phyloP scores from a whole-genome alignment of 768 basidiomycete genomes.

The Lentinus brumalis region DNA sequence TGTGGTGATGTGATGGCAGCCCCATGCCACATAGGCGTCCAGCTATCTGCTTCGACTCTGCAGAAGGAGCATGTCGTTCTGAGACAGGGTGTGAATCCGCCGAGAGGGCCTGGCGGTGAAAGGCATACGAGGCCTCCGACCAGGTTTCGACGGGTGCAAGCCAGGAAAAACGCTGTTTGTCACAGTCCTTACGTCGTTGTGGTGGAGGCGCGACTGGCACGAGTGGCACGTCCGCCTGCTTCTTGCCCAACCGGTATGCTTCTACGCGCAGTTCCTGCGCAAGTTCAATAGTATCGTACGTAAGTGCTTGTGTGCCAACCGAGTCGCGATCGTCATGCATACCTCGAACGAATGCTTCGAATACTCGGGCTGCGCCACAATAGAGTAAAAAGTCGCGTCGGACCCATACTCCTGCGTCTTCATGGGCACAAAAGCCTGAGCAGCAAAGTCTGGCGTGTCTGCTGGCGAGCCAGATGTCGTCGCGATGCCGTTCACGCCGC shows the following conservation, averaged over 20 bases:
- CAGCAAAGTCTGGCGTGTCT: background rate
- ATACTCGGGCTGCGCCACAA: conserved; percentile 20
- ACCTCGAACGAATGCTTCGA: conserved; percentile 31
- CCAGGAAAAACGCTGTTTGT: no score
- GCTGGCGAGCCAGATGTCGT: background rate
- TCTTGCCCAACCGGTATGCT: conserved; percentile 19
- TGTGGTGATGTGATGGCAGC: no score
- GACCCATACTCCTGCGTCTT: conserved; percentile 3
- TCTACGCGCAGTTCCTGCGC: conserved; percentile 17
- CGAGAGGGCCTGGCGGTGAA: no score
- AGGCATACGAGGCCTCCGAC: no score
- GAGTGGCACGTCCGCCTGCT: conserved; percentile 1
- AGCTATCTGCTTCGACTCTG: no score
- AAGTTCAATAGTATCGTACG: background rate
- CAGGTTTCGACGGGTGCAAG: no score
- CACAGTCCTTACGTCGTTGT: background rate
- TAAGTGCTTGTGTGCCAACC: background rate
- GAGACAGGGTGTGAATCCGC: no score
- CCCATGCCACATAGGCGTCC: no score
- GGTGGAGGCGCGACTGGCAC: background rate
- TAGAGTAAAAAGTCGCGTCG: conserved; percentile 18
- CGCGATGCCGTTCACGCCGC: conserved; percentile 8
- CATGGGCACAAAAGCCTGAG: conserved; percentile 8
- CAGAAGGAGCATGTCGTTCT: no score
- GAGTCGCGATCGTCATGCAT: no score